A percentile compares a stretch with the other conserved stretches of the same genome.
phyloP scores from a whole-genome alignment of 2,329 filamentous ascomycete genomes.

The Cladosporium sp. region DNA sequence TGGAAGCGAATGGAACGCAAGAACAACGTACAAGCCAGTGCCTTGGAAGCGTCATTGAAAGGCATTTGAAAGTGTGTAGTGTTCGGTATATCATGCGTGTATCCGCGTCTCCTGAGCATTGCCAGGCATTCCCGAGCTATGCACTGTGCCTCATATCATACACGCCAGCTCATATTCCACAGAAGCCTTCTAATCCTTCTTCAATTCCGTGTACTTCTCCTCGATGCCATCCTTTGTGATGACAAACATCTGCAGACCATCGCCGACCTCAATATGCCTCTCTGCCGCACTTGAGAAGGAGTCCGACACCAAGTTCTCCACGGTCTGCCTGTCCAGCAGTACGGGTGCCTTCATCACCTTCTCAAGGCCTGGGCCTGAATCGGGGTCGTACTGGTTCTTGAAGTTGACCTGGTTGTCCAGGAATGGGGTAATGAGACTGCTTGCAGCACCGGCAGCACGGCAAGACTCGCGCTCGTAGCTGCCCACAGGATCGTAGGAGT shows the following conservation, averaged over 20 bases:
- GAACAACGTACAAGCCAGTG: not conserved
- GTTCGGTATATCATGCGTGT: constrained; percentile 9
- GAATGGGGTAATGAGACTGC: constrained; percentile 97
- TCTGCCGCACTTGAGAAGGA: constrained; percentile 97
- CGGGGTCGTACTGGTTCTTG: constrained; percentile 96
- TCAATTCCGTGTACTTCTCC: constrained; percentile 80
- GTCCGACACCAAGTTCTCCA: constrained; percentile 89
- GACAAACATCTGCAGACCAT: constrained; percentile 91
- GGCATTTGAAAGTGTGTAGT: not conserved
- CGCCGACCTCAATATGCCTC: constrained; percentile 98
- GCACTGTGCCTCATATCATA: constrained; percentile 10
- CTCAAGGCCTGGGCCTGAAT: constrained; percentile 78
- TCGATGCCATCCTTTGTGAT: constrained; percentile 86
- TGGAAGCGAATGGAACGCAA: not conserved
- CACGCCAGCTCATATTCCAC: not conserved
- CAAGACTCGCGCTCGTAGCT: constrained; percentile 98
- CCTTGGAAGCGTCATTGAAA: not conserved
- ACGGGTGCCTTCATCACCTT: constrained; percentile 68
- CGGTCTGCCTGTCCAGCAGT: constrained; percentile 69
- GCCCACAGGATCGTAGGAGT: constrained; percentile 96
- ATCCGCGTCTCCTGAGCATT: not conserved
- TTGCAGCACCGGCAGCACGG: constrained; percentile 84
- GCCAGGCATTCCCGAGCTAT: not conserved
- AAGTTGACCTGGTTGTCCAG: constrained; percentile 99
- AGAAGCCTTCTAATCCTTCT: constrained; percentile 68